Evolutionary conservation across 371 early-diverging fungal species (phyloP), one percentile per base, ranked within the genome.

Genomic region (Rhizomucor pusillus): DNA sequence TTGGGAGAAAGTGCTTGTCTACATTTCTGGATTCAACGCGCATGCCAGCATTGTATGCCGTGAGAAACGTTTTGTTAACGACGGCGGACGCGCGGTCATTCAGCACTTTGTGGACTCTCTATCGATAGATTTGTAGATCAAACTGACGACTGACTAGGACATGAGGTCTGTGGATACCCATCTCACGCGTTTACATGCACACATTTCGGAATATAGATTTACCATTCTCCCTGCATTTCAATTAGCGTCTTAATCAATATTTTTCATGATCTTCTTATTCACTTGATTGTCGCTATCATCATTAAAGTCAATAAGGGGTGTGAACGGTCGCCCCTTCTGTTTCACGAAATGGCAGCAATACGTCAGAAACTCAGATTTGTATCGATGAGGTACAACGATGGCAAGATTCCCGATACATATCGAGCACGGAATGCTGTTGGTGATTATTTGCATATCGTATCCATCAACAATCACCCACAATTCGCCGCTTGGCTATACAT

Each of bases 41-140:
- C 88, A 87, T 56, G 88, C 78, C 10, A 71, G 78, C 5, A 85
- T 87, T 37, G 63, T 87, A 4, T 73, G 75, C 43, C 53, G 63
- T 2, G 44, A 52, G 25, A 49, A 48, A 22, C 50, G 49, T 16
- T 54, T 54, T 41, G 37, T 22, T 4, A 63, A 57, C 24, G 36
- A 23, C 13, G 57, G 50, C n/a, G 57, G 57, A 2, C 52, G 56
- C 13, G 57, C 57, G 14, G 50, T 46, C 19, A 43, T 62, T 16
- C 57, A 57, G 14, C 63, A 62, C 22, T 62, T 62, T 54, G 63
- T 62, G 34, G 63, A 62, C 50, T 49, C 56, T 12, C 25, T 56
- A 35, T 16, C 35, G 23, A 16, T 29, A 51, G 52, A 39, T 14
- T 51, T 29, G 10, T 47, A 29, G 29, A 29, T n/a, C n/a, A n/a